Conservation (phyloP, 2,329 filamentous ascomycete genomes). For the Trichophyton verrucosum region DNA sequence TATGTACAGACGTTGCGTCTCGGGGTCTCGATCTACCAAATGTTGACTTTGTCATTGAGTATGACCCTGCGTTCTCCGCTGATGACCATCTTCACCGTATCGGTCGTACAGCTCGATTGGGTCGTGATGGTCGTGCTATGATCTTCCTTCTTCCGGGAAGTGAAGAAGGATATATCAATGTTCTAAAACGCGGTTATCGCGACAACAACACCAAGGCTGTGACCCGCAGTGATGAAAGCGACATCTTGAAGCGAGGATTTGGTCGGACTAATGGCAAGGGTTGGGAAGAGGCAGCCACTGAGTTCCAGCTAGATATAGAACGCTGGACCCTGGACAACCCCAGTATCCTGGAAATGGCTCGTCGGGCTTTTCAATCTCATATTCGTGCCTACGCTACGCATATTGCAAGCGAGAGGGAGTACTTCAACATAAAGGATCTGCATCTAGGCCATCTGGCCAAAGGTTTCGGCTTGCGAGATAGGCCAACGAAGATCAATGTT, state of each 20-base stretch:
- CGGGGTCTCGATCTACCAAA: slow-evolving; percentile 91
- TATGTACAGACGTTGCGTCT: slow-evolving; percentile 92
- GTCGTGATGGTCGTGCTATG: slow-evolving; percentile 70
- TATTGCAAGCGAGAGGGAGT: slow-evolving; percentile 66
- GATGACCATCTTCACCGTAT: slow-evolving; percentile 92
- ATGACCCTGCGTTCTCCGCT: slow-evolving; percentile 85
- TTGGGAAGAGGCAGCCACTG: slow-evolving; percentile 55
- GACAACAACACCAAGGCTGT: slow-evolving; percentile 52
- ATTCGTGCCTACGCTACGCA: slow-evolving; percentile 93
- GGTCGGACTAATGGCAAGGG: slow-evolving; percentile 35
- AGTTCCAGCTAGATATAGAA: slow-evolving; percentile 55
- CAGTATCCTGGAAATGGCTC: slow-evolving; percentile 64
- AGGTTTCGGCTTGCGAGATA: slow-evolving; percentile 78
- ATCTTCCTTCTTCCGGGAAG: slow-evolving; percentile 83
- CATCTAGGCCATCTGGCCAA: slow-evolving; percentile 92
- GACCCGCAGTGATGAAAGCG: slow-evolving; percentile 48
- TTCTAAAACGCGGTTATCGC: slow-evolving; percentile 60
- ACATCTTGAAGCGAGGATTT: slow-evolving; percentile 56
- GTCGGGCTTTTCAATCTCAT: slow-evolving; percentile 80
- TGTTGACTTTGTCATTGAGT: slow-evolving; percentile 89
- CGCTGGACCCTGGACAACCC: slow-evolving; percentile 52
- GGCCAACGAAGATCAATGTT: slow-evolving; percentile 63
- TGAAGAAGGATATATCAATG: slow-evolving; percentile 79
- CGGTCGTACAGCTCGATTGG: slow-evolving; percentile 86
- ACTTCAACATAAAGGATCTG: slow-evolving; percentile 83